Percentiles rank a stretch among this genome's conserved stretches.
These are phyloP conservation scores for Oryza meridionalis DNA, from an alignment of 176 grass and related monocot genomes.

Conservation along the genomic window DNA sequence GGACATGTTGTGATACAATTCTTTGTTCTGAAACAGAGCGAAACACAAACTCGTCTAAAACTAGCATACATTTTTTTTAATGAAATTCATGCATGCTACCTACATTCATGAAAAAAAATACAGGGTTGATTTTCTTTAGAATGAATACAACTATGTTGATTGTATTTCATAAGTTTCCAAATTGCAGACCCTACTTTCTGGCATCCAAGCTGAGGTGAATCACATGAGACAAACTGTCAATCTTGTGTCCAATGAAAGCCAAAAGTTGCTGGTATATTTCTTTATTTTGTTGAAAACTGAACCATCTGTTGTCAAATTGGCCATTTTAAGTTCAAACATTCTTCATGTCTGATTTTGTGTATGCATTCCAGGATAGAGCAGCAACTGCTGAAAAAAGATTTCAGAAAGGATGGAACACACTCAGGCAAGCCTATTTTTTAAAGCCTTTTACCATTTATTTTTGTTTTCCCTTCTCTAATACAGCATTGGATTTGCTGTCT, in stretches of 20 bases:
- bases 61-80: not conserved
- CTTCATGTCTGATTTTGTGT: slow-evolving; percentile 14
- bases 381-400: slow-evolving; percentile 52
- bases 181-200: slow-evolving; percentile 60
- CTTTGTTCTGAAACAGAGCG: not conserved
- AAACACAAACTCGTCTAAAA: not conserved
- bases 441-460: not conserved
- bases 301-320: not conserved
- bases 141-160: not conserved
- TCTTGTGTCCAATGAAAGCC: slow-evolving; percentile 63
- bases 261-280: slow-evolving; percentile 56
- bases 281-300: not conserved
- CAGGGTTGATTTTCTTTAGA: slow-evolving; percentile 14
- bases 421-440: slow-evolving; percentile 34
- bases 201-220: slow-evolving; percentile 58
- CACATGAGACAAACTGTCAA: slow-evolving; percentile 60
- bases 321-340: not conserved
- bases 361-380: slow-evolving; percentile 53
- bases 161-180: slow-evolving; percentile 31
- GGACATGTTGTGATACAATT: slow-evolving; percentile 8
- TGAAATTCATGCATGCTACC: slow-evolving; percentile 3
- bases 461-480: not conserved
- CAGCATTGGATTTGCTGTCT: not conserved
- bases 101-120: not conserved
- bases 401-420: slow-evolving; percentile 68